phyloP scores from a whole-genome alignment of 108 stramenopile species.

The Skeletonema costatum region DNA sequence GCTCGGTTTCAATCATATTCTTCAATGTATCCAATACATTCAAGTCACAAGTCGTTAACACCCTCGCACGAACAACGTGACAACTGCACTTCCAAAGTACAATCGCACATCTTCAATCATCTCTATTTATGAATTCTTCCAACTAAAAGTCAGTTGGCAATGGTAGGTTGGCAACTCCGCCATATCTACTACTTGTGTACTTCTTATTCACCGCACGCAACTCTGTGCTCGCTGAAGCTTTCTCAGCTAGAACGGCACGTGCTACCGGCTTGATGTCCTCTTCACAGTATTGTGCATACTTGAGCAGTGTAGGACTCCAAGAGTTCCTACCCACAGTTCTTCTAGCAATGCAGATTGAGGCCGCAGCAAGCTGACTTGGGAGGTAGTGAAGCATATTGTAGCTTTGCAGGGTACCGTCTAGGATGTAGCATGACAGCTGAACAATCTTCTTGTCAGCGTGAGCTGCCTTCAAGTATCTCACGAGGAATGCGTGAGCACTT shows the following conservation, averaged over 20 bases:
- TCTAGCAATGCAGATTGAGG: conserved; percentile 88
- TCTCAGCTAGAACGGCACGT: conserved; percentile 54
- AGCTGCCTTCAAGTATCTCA: conserved; percentile 92
- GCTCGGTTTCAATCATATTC: neutral
- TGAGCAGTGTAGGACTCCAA: conserved; percentile 88
- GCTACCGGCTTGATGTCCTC: conserved; percentile 80
- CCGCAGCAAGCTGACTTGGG: conserved; percentile 89
- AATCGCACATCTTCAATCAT: neutral
- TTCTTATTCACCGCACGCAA: conserved; percentile 76
- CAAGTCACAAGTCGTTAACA: neutral
- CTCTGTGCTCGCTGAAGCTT: conserved; percentile 42
- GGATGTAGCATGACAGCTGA: conserved; percentile 84
- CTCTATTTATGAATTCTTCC: neutral
- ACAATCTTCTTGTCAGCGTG: conserved; percentile 86
- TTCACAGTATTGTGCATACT: conserved; percentile 82
- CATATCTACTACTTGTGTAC: conserved; percentile 64
- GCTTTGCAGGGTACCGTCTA: conserved; percentile 91
- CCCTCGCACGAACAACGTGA: neutral
- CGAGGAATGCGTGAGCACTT: conserved; percentile 89
- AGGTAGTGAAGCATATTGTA: conserved; percentile 82
- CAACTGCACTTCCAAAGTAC: neutral
- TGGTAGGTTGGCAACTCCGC: conserved; percentile 57
- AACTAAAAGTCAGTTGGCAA: conserved; percentile 44
- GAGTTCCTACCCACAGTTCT: conserved; percentile 67
- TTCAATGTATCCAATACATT: neutral